Evolutionary conservation across 2,329 filamentous ascomycete genomes (phyloP), one percentile per base, ranked within the genome.

Genomic region (Botrytis sinoallii): DNA sequence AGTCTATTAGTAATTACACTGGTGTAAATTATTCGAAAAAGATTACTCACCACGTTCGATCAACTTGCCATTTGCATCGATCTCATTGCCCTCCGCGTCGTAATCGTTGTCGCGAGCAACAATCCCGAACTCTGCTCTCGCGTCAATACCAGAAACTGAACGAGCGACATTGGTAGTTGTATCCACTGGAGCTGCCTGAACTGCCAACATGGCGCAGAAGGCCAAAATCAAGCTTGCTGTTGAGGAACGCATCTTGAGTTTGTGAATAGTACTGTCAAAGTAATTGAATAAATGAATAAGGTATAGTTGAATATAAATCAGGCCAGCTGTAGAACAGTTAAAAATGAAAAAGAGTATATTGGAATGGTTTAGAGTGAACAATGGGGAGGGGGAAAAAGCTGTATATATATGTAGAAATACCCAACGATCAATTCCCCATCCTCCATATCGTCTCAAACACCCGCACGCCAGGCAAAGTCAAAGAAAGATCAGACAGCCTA

Each of bases 191-290:
- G 75, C 75, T 46, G 77, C 76, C 35, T 78, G 77, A 38, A 77
- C 76, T 42, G 78, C 76, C 60, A 77, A 60, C 40, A 75, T 73
- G 73, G 77, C 74, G 68, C 77, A 79, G 63, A 79, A 77, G 73
- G 76, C 75, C 74, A 79, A 57, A 61, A 78, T 77, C 29, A 79
- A 55, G 68, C 77, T 76, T 46, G 75, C 75, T n/a, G 75, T 78
- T 32, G 77, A 77, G 38, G 75, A 74, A 76, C 77, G 77, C 78
- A 79, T 79, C 14, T 71, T 76, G 73, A 65, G 35, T 42, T 22
- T 67, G 68, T 63, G 71, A 57, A 40, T 64, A 38, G 38, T 52
- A 63, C 44, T 59, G 70, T 72, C 66, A 71, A 48, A 40, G 52
- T 46, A 35, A 42, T 69, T 42, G 44, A 73, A 32, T n/a, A 35